These are phyloP conservation scores for Rhododendron griersonianum DNA, from an alignment of 148 eudicot species.

Conservation along the genomic window DNA sequence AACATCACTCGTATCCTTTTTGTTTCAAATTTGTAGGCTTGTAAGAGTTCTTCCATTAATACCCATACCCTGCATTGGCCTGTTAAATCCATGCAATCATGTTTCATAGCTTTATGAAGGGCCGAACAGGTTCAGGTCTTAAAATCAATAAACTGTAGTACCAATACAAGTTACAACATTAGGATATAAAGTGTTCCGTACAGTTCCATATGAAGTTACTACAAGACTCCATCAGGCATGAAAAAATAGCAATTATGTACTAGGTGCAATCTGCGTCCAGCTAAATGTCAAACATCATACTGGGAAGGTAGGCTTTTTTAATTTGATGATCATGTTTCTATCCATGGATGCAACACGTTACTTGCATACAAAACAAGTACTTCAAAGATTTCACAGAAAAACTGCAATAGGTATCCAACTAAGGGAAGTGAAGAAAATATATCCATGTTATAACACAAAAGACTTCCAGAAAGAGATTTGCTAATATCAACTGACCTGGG, in stretches of 20 bases:
- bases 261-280: neutral
- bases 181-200: neutral
- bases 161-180: neutral
- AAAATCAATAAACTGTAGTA: neutral
- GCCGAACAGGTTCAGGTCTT: neutral
- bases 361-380: neutral
- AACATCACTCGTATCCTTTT: neutral
- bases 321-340: neutral
- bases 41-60: neutral
- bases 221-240: neutral
- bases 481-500: slow-evolving; percentile 38
- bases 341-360: neutral
- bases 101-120: neutral
- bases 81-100: neutral
- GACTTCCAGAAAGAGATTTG: slow-evolving; percentile 1
- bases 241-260: neutral
- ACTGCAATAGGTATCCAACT: neutral
- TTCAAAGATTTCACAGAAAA: neutral
- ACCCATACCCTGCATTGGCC: neutral
- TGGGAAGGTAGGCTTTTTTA: neutral
- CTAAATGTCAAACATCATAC: neutral
- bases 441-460: neutral
- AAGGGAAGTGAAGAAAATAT: slow-evolving; percentile 2
- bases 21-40: neutral
- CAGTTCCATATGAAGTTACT: neutral